A percentile compares a stretch with the other conserved stretches of the same genome.
These are phyloP conservation scores for Backusella liffmaniae DNA, from an alignment of 192 early-diverging fungal species.

Conservation along the genomic window DNA sequence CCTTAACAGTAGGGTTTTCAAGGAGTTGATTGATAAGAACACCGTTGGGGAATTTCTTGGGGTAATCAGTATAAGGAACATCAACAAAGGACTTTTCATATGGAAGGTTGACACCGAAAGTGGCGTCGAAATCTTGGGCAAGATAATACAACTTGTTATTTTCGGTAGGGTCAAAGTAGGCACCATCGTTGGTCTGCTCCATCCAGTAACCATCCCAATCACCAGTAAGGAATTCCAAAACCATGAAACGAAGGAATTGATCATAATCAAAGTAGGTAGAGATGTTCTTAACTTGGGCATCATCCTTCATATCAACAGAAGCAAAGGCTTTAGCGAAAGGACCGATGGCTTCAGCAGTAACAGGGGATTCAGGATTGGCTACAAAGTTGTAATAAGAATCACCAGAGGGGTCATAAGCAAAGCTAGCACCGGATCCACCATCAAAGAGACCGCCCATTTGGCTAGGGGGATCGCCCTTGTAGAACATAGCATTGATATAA, in stretches of 20 bases:
- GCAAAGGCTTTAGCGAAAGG: constrained; percentile 28
- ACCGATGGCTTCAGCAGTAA: constrained; percentile 19
- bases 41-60: constrained; percentile 30
- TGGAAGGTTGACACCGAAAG: constrained; percentile 47
- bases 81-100: constrained; percentile 13
- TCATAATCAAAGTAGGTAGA: constrained; percentile 38
- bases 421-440: constrained; percentile 45
- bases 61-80: constrained; percentile 39
- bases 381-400: constrained; percentile 33
- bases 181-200: constrained; percentile 43
- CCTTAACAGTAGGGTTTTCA: constrained; percentile 32
- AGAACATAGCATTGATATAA: constrained; percentile 41
- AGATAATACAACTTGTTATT: constrained; percentile 42
- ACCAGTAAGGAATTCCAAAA: constrained; percentile 47
- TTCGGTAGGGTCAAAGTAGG: constrained; percentile 41
- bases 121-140: constrained; percentile 49
- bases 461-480: constrained; percentile 29
- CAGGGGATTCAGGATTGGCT: constrained; percentile 32
- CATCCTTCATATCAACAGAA: constrained; percentile 27
- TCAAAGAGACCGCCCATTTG: constrained; percentile 43
- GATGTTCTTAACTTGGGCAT: constrained; percentile 30
- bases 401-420: constrained; percentile 30
- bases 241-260: constrained; percentile 45
- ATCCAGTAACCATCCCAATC: constrained; percentile 53
- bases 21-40: constrained; percentile 47